These are phyloP conservation scores for Achaetomium macrosporum DNA, from an alignment of 2,329 filamentous ascomycete species.

Conservation along the genomic window DNA sequence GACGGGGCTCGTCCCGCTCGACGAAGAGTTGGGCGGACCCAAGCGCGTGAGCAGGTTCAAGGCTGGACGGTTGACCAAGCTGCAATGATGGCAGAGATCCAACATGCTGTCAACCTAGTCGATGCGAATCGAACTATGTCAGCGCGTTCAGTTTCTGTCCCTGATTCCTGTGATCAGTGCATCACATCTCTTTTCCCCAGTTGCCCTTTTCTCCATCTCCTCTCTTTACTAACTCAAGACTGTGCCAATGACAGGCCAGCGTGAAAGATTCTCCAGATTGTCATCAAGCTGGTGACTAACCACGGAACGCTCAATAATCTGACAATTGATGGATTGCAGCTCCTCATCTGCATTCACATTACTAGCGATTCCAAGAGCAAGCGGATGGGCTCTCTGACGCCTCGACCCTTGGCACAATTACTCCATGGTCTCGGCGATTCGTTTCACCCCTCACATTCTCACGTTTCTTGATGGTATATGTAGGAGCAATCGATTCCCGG, in stretches of 20 bases:
- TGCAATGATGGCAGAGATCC: constrained; percentile 30
- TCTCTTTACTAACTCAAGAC: background rate
- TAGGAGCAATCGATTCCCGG: constrained; percentile 2
- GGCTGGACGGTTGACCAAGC: constrained; percentile 57
- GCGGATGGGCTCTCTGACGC: constrained; percentile 55
- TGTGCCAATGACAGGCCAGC: background rate
- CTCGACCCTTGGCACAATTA: constrained; percentile 31
- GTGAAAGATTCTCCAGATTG: background rate
- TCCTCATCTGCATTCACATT: constrained; percentile 48
- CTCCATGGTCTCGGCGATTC: constrained; percentile 50
- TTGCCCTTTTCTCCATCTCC: background rate
- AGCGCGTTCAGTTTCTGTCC: constrained; percentile 1
- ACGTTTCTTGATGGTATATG: background rate
- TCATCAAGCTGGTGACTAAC: constrained; percentile 3
- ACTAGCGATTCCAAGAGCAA: constrained; percentile 52
- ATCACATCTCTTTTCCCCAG: background rate
- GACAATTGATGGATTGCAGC: constrained; percentile 51
- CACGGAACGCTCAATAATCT: constrained; percentile 41
- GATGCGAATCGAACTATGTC: constrained; percentile 20
- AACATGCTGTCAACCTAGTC: constrained; percentile 25
- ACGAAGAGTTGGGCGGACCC: constrained; percentile 58
- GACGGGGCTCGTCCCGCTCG: constrained; percentile 59
- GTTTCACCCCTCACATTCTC: constrained; percentile 57
- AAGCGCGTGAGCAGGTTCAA: constrained; percentile 68
- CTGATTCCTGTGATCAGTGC: constrained; percentile 7